phyloP scores from a whole-genome alignment of 2,329 filamentous ascomycete species.

The Amauroascus verrucosus region DNA sequence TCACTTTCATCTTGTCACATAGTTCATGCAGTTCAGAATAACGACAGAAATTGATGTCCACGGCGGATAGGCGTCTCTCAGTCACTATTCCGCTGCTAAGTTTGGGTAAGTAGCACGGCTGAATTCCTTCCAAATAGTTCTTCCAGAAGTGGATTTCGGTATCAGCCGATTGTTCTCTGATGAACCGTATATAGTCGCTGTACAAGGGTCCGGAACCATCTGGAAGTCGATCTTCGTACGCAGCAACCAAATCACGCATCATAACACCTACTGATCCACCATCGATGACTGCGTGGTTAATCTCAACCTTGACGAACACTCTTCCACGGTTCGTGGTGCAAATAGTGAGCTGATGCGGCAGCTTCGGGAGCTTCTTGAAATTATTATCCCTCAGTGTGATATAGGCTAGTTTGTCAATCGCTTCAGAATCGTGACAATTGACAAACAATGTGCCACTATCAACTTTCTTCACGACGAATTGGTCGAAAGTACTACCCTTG shows the following conservation, averaged over 20 bases:
- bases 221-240: slow-evolving; percentile 23
- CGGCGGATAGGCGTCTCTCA: slow-evolving; percentile 5
- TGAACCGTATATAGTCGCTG: slow-evolving; percentile 17
- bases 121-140: slow-evolving; percentile 19
- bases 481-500: slow-evolving; percentile 30
- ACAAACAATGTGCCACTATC: slow-evolving; percentile 22
- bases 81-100: background rate
- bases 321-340: slow-evolving; percentile 25
- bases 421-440: slow-evolving; percentile 13
- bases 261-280: slow-evolving; percentile 37
- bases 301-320: slow-evolving; percentile 34
- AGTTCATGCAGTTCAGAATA: slow-evolving; percentile 12
- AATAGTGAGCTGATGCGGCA: slow-evolving; percentile 32
- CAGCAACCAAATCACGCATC: slow-evolving; percentile 32
- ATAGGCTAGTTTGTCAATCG: slow-evolving; percentile 6
- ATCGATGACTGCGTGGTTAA: slow-evolving; percentile 40
- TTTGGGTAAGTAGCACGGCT: slow-evolving; percentile 18
- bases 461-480: slow-evolving; percentile 27
- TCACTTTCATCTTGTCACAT: slow-evolving; percentile 16
- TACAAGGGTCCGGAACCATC: slow-evolving; percentile 13
- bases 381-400: slow-evolving; percentile 12
- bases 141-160: slow-evolving; percentile 22
- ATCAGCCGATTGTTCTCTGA: slow-evolving; percentile 8
- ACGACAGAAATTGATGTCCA: slow-evolving; percentile 11
- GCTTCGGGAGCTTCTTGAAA: slow-evolving; percentile 17